Base-by-base conservation (phyloP, 352 stramenopile species). In the Thraustochytrium striatum region DNA sequence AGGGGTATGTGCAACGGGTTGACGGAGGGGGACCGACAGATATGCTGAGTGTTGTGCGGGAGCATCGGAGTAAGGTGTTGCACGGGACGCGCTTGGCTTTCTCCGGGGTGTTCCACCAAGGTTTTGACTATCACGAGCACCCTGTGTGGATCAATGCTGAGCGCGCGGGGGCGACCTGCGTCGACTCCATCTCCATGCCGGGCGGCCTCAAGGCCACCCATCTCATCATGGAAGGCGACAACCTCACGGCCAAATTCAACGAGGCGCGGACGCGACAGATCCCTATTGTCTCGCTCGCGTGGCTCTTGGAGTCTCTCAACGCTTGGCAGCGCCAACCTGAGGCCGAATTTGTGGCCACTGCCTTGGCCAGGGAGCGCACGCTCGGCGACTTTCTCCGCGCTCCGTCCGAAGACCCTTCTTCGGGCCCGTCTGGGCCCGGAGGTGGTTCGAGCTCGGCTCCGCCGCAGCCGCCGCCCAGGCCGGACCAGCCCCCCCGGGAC, bases 231-330 rank as follows among this genome's bases (percentile, higher is more conserved):
- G 47, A 55, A 25, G 47, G 47, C 16, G 47, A 55, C 47, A 16
- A 25, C 25, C 16, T 21, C 16, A 55, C 47, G 16, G 25, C 16
- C 47, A 55, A 55, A 55, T 55, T 55, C 25, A 55, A 55, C 25
- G 25, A 16, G 16, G 47, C 47, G 47, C 47, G 16, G 16, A 55
- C 16, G 25, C 16, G 16, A 25, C 16, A 55, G 47, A 55, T 21
- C 0, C 38, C 38, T 3, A 35, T 70, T 0, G 7, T 28, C 5
- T 53, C 32, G 7, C n/a, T 55, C 7, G 25, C 33, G 33, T 70
- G 61, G 61, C 61, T 70, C 33, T 8, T 70, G 9, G 61, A 70
- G 38, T 53, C n/a, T 70, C 61, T 70, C 3, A 55, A 70, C 30
- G 33, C 25, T 5, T 70, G 61, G 61, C 25, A 70, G 43, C 5